Percentiles rank a stretch among this genome's conserved stretches.
phyloP scores from a whole-genome alignment of 2,329 filamentous ascomycete species.

The Botrytis medusae region DNA sequence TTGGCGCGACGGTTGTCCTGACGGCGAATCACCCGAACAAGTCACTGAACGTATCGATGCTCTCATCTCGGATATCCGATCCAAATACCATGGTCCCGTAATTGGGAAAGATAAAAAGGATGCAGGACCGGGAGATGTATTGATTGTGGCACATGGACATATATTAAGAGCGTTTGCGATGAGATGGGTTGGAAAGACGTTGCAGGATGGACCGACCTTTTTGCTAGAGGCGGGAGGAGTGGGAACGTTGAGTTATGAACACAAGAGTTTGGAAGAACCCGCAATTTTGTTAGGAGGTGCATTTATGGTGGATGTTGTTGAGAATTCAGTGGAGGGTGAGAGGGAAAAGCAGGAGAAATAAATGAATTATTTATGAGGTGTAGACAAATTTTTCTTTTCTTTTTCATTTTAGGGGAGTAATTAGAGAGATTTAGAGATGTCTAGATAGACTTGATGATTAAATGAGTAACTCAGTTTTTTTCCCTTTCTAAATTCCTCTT shows the following conservation, averaged over 20 bases:
- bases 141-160: constrained; percentile 87
- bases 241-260: constrained; percentile 80
- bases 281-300: constrained; percentile 76
- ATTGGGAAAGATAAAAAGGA: constrained; percentile 52
- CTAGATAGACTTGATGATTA: background rate
- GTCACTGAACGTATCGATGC: constrained; percentile 71
- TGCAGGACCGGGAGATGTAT: constrained; percentile 56
- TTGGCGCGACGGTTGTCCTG: constrained; percentile 84
- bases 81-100: constrained; percentile 57
- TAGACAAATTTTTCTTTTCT: background rate
- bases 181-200: constrained; percentile 73
- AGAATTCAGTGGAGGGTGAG: constrained; percentile 26
- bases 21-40: constrained; percentile 69
- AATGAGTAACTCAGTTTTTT: background rate
- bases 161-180: constrained; percentile 86
- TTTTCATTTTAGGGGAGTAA: background rate
- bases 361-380: background rate
- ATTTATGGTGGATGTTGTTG: constrained; percentile 38
- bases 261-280: constrained; percentile 74
- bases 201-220: constrained; percentile 72
- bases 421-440: background rate
- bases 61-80: constrained; percentile 72
- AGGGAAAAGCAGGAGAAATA: constrained; percentile 15
- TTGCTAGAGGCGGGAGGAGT: constrained; percentile 88
- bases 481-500: background rate